Percentiles rank a stretch among this genome's conserved stretches.
phyloP scores from a whole-genome alignment of 2,329 filamentous ascomycete species.

The Trematosphaeria pertusa region DNA sequence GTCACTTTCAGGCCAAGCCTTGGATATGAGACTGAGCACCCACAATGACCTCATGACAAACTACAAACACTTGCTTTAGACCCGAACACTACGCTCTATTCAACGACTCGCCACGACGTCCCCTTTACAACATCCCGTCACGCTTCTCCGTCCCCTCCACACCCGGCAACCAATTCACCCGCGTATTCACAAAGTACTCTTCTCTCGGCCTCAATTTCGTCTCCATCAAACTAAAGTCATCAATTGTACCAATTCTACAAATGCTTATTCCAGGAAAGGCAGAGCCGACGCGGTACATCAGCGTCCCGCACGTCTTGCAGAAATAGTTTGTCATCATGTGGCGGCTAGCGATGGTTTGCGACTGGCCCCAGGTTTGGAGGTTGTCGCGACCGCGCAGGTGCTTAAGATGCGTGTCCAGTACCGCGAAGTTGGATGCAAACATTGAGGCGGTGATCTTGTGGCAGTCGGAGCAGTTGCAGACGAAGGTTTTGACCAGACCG shows the following conservation, averaged over 20 bases:
- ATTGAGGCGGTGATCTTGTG: slow-evolving; percentile 68
- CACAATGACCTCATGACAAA: too few relatives aligned
- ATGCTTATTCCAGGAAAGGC: slow-evolving; percentile 57
- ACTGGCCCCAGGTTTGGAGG: slow-evolving; percentile 55
- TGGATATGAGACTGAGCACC: too few relatives aligned
- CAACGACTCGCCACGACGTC: too few relatives aligned
- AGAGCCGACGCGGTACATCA: slow-evolving; percentile 64
- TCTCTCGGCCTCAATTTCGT: slow-evolving; percentile 61
- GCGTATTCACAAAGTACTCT: slow-evolving; percentile 61
- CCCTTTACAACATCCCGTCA: background rate
- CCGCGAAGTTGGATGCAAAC: slow-evolving; percentile 64
- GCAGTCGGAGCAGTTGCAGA: slow-evolving; percentile 69
- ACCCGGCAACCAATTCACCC: slow-evolving; percentile 57
- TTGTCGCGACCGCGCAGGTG: slow-evolving; percentile 60
- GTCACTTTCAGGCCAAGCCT: too few relatives aligned
- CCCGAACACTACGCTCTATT: too few relatives aligned
- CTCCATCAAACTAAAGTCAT: slow-evolving; percentile 66
- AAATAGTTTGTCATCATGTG: slow-evolving; percentile 68
- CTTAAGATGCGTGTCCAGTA: slow-evolving; percentile 54
- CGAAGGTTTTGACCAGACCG: slow-evolving; percentile 58
- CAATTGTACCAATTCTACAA: slow-evolving; percentile 65
- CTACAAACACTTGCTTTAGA: too few relatives aligned
- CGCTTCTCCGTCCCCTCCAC: background rate
- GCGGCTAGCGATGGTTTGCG: slow-evolving; percentile 47
- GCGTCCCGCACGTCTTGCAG: slow-evolving; percentile 64